Evolutionary conservation across 1,284 basidiomycete genomes (phyloP), one percentile per base, ranked within the genome.

Genomic region (Meripilus lineatus): DNA sequence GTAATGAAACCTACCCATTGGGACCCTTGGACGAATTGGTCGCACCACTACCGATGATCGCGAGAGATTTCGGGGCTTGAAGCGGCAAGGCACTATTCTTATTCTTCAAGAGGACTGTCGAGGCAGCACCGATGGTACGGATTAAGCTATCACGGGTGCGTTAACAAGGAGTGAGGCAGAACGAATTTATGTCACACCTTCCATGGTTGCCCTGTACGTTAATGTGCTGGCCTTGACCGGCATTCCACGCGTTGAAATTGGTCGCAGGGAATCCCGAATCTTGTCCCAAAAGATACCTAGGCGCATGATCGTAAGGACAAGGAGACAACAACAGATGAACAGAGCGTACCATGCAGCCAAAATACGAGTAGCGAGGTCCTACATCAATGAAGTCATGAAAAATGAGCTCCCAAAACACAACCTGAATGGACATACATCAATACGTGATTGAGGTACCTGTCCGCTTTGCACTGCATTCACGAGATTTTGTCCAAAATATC

Each of bases 91-190:
- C 64, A 3, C 64, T 62, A 33, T 72, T 68, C 1, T 56, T 58
- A 60, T 91, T 91, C 68, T 90, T 90, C 40, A 91, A 70, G 20
- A 93, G 66, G 5, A 90, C 80, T 1, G 79, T 83, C 0, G 81
- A 81, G 0, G 84, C 79, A 1, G 74, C 74, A n/a, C 77, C 85
- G 32, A 89, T 79, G 38, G 77, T 67, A 8, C 82, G 74, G 32
- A 87, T 82, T 11, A 84, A 51, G 34, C 77, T 82, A 40, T 10
- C 11, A 5, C 6, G 28, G 53, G 38, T 38, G 22, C 36, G 6
- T 38, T 4, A 38, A 7, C 36, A 38, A 7, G 4, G n/a, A n/a
- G 28, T 10, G 8, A 10, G 28, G 28, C 28, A n/a, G n/a, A 8
- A 30, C 10, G 8, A 30, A n/a, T 18, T 10, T 24, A 32, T 25